Base-by-base conservation (phyloP, 2,329 filamentous ascomycete genomes). In the Juglanconis oblonga region DNA sequence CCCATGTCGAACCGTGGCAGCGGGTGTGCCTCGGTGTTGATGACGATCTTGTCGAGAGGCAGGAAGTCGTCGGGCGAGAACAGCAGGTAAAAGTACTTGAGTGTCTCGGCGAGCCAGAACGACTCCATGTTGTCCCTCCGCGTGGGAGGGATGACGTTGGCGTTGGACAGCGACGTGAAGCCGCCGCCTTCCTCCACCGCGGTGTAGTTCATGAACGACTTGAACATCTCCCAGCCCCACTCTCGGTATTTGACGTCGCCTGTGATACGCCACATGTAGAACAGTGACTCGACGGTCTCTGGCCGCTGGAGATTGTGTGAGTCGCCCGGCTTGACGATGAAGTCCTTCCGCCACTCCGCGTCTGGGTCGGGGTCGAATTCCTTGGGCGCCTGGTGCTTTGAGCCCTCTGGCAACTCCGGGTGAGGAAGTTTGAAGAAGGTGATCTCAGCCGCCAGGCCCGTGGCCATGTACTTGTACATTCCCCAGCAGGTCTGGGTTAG, bases 181-280 rank as follows among this genome's bases (percentile, higher is more conserved):
- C 92, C 92, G 44, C 87, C 87, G 42, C 87, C 86, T 44, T 93
- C 88, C 48, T 85, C 81, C 2, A 97, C 89, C 6, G 89, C 86
- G 0, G 91, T 96, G 74, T 97, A 84, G 69, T 92, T 88, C 74
- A 94, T 81, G 72, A 99, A 99, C 0, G 89, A 87, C 72, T 91
- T 87, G 78, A 99, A 99, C 88, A 99, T 98, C 67, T 97, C 89
- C 95, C 95, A 99, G 13, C 95, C 95, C 94, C 94, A 98, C 69
- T 97, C 87, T 32, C 95, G 86, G 75, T 99, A 99, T 65, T 87
- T 88, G 44, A 85, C 80, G 64, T 99, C 93, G 32, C 90, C 91
- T 0, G 95, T 99, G 73, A 99, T 96, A 64, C 95, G 88, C 90
- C 94, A 99, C 92, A 99, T 96, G 78, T 98, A 97, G 70, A 99